Percentiles rank a stretch among this genome's conserved stretches.
phyloP scores from a whole-genome alignment of 768 basidiomycete species.

The Collybia sordida region DNA sequence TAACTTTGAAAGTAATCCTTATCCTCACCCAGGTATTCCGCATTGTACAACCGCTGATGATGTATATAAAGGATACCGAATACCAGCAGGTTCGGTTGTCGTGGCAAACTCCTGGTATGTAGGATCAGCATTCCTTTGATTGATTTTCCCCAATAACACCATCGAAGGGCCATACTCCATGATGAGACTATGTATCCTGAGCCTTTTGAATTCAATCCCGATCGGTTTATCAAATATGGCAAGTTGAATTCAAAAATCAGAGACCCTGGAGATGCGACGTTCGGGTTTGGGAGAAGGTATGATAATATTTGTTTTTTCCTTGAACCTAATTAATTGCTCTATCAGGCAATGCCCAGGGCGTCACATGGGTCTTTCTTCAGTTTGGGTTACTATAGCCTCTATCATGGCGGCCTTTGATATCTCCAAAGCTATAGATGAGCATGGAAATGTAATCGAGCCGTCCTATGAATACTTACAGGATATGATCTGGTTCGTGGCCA shows the following conservation, averaged over 20 bases:
- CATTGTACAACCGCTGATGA: conserved; percentile 29
- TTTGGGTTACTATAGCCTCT: conserved; percentile 29
- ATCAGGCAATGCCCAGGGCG: conserved; percentile 33
- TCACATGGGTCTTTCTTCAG: conserved; percentile 27
- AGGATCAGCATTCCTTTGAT: conserved; percentile 13
- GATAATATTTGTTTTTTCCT: too few relatives aligned
- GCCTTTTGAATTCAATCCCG: conserved; percentile 32
- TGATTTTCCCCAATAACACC: conserved; percentile 20
- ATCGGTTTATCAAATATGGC: conserved; percentile 32
- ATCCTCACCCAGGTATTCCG: conserved; percentile 22
- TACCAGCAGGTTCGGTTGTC: conserved; percentile 29
- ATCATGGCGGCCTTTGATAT: conserved; percentile 32
- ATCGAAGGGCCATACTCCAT: conserved; percentile 30
- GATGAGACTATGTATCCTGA: conserved; percentile 31
- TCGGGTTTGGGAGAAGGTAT: conserved; percentile 24
- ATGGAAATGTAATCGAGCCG: conserved; percentile 15
- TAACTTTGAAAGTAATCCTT: not conserved
- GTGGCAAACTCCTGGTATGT: conserved; percentile 29
- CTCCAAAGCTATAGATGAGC: conserved; percentile 14
- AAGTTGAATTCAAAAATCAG: conserved; percentile 14
- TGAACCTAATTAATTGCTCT: not conserved
- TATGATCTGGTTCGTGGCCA: conserved; percentile 1
- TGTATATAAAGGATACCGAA: conserved; percentile 33
- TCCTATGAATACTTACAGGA: conserved; percentile 4
- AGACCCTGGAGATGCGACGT: conserved; percentile 17